Percentiles rank a stretch among this genome's conserved stretches.
phyloP scores from a whole-genome alignment of 164 flowering plant genomes.

The Tinospora cordifolia region DNA sequence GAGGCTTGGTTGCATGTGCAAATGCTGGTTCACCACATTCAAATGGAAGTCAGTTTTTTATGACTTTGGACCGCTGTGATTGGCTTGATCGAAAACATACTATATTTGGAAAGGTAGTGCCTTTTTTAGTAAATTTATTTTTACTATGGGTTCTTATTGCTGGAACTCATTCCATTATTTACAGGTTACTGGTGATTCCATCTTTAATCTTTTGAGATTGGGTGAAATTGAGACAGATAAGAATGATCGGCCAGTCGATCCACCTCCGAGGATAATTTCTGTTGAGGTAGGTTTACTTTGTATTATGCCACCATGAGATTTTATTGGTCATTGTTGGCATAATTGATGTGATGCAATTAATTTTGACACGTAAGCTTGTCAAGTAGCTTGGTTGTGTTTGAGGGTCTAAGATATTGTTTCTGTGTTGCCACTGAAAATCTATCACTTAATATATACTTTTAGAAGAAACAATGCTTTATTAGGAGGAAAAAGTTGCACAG shows the following conservation, averaged over 20 bases:
- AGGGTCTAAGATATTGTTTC: not conserved
- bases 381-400: not conserved
- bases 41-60: conserved; percentile 92
- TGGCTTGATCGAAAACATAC: conserved; percentile 87
- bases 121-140: not conserved
- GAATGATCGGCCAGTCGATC: conserved; percentile 75
- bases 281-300: conserved; percentile 52
- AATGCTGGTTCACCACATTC: conserved; percentile 74
- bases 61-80: conserved; percentile 84
- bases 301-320: not conserved
- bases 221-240: conserved; percentile 80
- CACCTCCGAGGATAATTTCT: conserved; percentile 64
- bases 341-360: not conserved
- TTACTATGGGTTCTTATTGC: not conserved
- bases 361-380: not conserved
- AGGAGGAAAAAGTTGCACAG: too few relatives aligned
- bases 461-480: too few relatives aligned
- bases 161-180: conserved; percentile 8
- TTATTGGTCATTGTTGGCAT: not conserved
- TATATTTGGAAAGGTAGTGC: conserved; percentile 83
- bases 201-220: conserved; percentile 65
- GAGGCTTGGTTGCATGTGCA: conserved; percentile 93
- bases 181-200: conserved; percentile 90
- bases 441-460: too few relatives aligned
- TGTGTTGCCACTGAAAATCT: not conserved